Conservation (phyloP, 768 basidiomycete genomes). For the Leucosporidium yakuticum region DNA sequence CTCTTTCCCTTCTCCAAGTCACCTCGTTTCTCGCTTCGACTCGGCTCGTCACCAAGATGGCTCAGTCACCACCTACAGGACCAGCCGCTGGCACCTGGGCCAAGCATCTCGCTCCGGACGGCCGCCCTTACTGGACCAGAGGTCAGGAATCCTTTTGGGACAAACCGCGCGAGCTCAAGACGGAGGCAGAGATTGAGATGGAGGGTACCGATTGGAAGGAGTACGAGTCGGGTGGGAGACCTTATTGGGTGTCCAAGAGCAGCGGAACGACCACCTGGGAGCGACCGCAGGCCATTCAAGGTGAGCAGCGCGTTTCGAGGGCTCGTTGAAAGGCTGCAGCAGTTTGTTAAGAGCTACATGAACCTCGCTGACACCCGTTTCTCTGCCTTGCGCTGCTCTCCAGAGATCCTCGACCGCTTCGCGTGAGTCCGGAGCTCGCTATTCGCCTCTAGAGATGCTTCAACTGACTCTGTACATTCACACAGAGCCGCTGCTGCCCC, state of each 20-base stretch:
- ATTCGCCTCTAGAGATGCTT: too few relatives aligned
- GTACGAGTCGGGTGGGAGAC: slow-evolving; percentile 60
- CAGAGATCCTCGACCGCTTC: slow-evolving; percentile 36
- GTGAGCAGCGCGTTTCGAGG: slow-evolving; percentile 45
- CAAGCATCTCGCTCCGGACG: slow-evolving; percentile 23
- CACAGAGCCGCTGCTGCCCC: not conserved
- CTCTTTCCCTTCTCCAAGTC: too few relatives aligned
- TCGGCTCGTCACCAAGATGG: not conserved
- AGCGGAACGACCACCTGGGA: slow-evolving; percentile 97
- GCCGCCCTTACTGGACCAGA: slow-evolving; percentile 30
- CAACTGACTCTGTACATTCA: not conserved
- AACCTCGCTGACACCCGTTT: too few relatives aligned
- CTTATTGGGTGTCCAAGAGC: slow-evolving; percentile 58
- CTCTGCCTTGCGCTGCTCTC: not conserved
- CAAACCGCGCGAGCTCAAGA: slow-evolving; percentile 91
- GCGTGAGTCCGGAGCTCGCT: slow-evolving; percentile 33
- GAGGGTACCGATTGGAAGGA: slow-evolving; percentile 30
- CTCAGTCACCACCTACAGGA: not conserved
- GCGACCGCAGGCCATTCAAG: slow-evolving; percentile 78
- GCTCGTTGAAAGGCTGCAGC: slow-evolving; percentile 72
- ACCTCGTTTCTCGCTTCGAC: not conserved
- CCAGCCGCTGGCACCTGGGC: not conserved
- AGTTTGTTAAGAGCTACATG: too few relatives aligned
- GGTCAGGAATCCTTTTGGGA: slow-evolving; percentile 58
- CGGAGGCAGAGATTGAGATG: slow-evolving; percentile 70